Evolutionary conservation across 306 rosid species (phyloP).

Genomic region (Oxytropis ochrocephala): DNA sequence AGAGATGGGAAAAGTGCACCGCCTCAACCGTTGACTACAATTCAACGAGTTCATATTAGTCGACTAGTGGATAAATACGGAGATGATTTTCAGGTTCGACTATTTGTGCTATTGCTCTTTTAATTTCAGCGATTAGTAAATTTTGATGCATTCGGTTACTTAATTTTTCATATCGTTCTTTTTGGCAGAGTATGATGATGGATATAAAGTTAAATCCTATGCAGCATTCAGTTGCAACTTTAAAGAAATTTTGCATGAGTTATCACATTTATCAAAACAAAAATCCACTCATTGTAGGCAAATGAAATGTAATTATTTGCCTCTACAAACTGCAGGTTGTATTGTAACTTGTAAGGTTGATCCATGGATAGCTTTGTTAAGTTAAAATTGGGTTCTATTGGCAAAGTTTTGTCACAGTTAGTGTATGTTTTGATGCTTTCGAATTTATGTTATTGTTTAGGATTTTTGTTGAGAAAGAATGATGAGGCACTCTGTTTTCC

Average conservation of each 20-base stretch:
- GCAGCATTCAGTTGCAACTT: conserved; percentile 80
- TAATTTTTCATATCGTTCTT: neutral
- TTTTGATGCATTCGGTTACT: neutral
- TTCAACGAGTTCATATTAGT: conserved; percentile 62
- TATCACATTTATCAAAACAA: conserved; percentile 6
- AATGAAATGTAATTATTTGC: neutral
- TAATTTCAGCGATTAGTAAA: neutral
- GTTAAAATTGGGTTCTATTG: neutral
- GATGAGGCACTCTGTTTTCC: neutral
- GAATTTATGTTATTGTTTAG: neutral
- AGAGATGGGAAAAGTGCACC: conserved; percentile 68
- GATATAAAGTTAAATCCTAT: conserved; percentile 72
- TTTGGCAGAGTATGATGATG: conserved; percentile 75
- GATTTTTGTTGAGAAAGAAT: neutral
- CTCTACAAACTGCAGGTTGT: neutral
- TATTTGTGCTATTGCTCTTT: neutral
- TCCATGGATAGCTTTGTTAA: neutral
- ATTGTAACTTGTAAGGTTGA: neutral
- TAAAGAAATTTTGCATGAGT: conserved; percentile 71
- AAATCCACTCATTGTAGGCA: conserved; percentile 12
- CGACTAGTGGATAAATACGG: conserved; percentile 64
- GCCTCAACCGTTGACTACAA: conserved; percentile 63
- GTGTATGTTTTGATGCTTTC: neutral
- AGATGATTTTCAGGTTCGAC: conserved; percentile 54
- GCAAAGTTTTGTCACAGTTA: neutral